These are phyloP conservation scores for Candida boleticola DNA, from an alignment of 805 yeast species.

Conservation along the genomic window DNA sequence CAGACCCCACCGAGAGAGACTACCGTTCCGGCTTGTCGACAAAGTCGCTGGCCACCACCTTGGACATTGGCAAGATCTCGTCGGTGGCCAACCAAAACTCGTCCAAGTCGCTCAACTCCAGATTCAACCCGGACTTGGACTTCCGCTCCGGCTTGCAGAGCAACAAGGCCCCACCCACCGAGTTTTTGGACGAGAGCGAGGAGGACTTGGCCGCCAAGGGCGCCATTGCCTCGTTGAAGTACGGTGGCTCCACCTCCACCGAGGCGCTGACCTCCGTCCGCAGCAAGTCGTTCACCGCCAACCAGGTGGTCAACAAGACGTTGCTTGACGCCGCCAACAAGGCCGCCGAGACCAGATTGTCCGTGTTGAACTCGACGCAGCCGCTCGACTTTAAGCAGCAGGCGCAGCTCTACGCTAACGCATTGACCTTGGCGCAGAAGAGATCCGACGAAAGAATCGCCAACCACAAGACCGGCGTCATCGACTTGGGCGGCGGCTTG, in stretches of 20 bases:
- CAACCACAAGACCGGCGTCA: constrained; percentile 48
- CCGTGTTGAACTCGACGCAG: constrained; percentile 23
- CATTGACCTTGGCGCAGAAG: constrained; percentile 73
- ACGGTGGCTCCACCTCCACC: constrained; percentile 27
- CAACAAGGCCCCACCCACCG: constrained; percentile 17
- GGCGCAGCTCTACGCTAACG: constrained; percentile 65
- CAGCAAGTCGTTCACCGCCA: constrained; percentile 36
- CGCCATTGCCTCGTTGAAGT: constrained; percentile 53
- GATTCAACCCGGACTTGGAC: constrained; percentile 43
- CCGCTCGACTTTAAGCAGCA: constrained; percentile 37
- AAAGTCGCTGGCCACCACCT: constrained; percentile 13
- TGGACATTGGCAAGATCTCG: constrained; percentile 35
- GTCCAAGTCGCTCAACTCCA: constrained; percentile 34
- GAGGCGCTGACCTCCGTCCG: constrained; percentile 20
- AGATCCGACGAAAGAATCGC: constrained; percentile 56
- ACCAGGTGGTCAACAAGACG: constrained; percentile 44
- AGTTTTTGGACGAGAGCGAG: constrained; percentile 38
- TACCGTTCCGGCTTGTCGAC: constrained; percentile 32
- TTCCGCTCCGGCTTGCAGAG: constrained; percentile 36
- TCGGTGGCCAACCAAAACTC: constrained; percentile 38
- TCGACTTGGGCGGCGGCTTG: constrained; percentile 87
- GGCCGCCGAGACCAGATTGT: constrained; percentile 43
- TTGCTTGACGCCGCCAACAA: constrained; percentile 48
- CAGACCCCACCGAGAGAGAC: constrained; percentile 37
- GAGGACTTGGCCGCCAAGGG: constrained; percentile 53